phyloP scores from a whole-genome alignment of 2,329 filamentous ascomycete genomes.

The Aspergillus neoniger region DNA sequence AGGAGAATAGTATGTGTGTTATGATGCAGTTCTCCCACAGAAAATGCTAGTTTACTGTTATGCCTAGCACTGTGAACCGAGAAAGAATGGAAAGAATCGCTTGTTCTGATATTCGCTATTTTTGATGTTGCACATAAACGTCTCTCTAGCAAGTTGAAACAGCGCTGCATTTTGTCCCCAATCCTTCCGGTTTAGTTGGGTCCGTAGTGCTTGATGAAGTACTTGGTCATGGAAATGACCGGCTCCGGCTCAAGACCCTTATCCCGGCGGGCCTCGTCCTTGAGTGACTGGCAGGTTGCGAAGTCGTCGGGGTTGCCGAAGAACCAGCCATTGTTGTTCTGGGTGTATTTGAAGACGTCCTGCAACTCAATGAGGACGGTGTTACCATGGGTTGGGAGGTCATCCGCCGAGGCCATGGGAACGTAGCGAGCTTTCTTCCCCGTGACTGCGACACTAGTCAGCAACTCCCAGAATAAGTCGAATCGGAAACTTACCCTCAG shows the following conservation, averaged over 20 bases:
- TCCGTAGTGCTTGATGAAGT: conserved; percentile 2
- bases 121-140: neutral
- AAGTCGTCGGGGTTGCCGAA: conserved; percentile 2
- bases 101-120: neutral
- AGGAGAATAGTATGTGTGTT: too few species aligned
- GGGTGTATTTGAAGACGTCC: neutral
- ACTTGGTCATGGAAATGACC: neutral
- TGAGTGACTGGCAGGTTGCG: conserved; percentile 1
- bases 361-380: conserved; percentile 1
- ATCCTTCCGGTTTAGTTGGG: neutral
- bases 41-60: too few species aligned
- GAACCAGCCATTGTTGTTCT: neutral
- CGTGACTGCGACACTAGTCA: neutral
- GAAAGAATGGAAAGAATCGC: too few species aligned
- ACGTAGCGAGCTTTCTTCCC: neutral
- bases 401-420: neutral
- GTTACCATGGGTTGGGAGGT: neutral
- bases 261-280: conserved; percentile 1
- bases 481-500: neutral
- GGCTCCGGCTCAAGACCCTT: neutral
- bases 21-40: too few species aligned
- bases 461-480: neutral
- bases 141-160: neutral
- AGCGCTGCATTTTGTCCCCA: neutral
- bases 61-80: too few species aligned